Evolutionary conservation across 495 filamentous ascomycete genomes (phyloP).

Genomic region (Trypethelium eluteriae): DNA sequence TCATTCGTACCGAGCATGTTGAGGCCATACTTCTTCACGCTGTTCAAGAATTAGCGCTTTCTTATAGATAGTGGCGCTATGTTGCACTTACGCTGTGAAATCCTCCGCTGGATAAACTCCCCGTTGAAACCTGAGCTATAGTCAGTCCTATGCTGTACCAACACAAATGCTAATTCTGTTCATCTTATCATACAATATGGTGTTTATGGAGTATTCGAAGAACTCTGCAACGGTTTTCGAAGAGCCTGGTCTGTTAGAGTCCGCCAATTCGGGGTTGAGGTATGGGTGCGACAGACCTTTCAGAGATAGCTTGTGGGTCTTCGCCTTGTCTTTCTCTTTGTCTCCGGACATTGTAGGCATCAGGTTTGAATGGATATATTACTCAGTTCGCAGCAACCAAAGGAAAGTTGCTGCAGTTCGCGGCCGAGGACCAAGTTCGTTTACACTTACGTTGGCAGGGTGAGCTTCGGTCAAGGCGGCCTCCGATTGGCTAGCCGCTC

Average conservation of each 20-base stretch:
- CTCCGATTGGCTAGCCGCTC: constrained; percentile 1
- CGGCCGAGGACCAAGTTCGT: neutral
- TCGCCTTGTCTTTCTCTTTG: constrained; percentile 70
- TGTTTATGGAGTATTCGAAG: constrained; percentile 96
- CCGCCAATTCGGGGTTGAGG: neutral
- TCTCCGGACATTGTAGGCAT: constrained; percentile 5
- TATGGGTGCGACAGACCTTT: constrained; percentile 54
- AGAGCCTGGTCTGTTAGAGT: constrained; percentile 45
- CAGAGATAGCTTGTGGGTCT: constrained; percentile 86
- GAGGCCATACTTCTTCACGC: constrained; percentile 97
- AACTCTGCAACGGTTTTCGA: constrained; percentile 92
- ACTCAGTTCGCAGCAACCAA: neutral
- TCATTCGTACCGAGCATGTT: constrained; percentile 72
- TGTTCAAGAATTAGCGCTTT: constrained; percentile 26
- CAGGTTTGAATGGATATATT: neutral
- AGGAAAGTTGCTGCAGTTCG: neutral
- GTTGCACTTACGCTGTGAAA: constrained; percentile 68
- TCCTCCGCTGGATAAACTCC: constrained; percentile 97
- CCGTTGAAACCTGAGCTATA: constrained; percentile 65
- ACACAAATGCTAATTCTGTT: neutral
- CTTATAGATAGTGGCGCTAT: neutral
- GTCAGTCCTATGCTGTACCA: neutral
- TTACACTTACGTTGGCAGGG: constrained; percentile 2
- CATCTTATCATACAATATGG: constrained; percentile 57
- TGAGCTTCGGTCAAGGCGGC: neutral